These are phyloP conservation scores for Aureobasidium zeae DNA, from an alignment of 2,329 filamentous ascomycete genomes.

Conservation along the genomic window DNA sequence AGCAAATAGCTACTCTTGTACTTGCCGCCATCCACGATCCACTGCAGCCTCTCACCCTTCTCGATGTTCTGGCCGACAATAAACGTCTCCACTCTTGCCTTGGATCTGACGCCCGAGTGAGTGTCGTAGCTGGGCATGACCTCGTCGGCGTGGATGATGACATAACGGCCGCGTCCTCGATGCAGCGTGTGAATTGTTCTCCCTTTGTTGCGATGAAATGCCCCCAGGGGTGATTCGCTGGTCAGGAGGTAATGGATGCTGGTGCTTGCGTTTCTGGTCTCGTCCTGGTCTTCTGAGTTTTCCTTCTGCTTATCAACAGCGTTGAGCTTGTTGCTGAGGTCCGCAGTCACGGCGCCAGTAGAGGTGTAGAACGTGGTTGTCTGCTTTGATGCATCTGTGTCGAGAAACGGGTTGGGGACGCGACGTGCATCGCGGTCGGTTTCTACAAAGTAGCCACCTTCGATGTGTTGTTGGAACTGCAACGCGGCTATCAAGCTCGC, in stretches of 20 bases:
- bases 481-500: conserved; percentile 37
- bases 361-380: conserved; percentile 22
- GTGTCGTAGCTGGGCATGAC: conserved; percentile 19
- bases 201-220: conserved; percentile 55
- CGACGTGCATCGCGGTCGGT: conserved; percentile 47
- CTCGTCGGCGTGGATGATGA: conserved; percentile 52
- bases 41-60: conserved; percentile 53
- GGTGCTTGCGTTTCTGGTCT: conserved; percentile 46
- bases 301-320: conserved; percentile 22
- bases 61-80: conserved; percentile 51
- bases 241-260: conserved; percentile 59
- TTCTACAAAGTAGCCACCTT: conserved; percentile 56
- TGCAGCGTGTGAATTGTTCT: conserved; percentile 58
- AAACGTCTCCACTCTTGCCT: conserved; percentile 53
- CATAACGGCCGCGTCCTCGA: conserved; percentile 52
- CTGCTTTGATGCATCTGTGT: conserved; percentile 1
- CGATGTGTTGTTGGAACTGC: conserved; percentile 46
- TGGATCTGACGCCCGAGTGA: conserved; percentile 20
- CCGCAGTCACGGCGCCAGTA: conserved; percentile 29
- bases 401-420: conserved; percentile 47
- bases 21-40: conserved; percentile 59
- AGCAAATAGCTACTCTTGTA: conserved; percentile 57
- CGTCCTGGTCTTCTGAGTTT: conserved; percentile 27
- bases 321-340: conserved; percentile 19
- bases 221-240: conserved; percentile 44